Evolutionary conservation across 2,329 filamentous ascomycete genomes (phyloP).

Genomic region (Nectriaceae sp.): DNA sequence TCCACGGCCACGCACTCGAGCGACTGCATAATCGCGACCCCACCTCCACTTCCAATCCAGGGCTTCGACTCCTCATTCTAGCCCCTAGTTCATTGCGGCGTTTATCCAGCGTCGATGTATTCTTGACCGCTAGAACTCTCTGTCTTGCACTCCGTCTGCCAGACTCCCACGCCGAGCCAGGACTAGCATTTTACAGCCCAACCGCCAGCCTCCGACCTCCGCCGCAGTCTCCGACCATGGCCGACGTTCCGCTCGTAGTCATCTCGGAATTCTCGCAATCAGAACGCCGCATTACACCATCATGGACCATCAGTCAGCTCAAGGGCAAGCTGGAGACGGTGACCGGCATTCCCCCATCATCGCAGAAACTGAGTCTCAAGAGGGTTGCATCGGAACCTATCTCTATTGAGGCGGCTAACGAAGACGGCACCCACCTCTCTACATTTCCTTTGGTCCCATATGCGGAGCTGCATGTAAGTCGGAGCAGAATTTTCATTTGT

Average conservation of each 20-base stretch:
- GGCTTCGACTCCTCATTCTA: no score
- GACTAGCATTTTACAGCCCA: no score
- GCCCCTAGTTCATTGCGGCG: constrained; percentile 15
- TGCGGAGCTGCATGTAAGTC: constrained; percentile 78
- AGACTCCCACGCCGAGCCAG: constrained; percentile 13
- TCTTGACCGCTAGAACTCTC: constrained; percentile 23
- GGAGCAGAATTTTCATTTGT: constrained; percentile 15
- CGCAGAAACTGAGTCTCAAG: constrained; percentile 75
- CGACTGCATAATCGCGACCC: no score
- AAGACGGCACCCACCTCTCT: constrained; percentile 68
- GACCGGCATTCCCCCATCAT: constrained; percentile 83
- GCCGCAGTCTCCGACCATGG: constrained; percentile 44
- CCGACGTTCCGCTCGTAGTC: constrained; percentile 75
- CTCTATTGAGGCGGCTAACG: constrained; percentile 68
- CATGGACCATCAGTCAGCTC: constrained; percentile 84
- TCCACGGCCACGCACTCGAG: no score
- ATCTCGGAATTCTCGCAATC: constrained; percentile 76
- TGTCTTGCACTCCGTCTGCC: constrained; percentile 12
- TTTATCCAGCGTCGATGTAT: constrained; percentile 22
- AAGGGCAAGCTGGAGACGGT: constrained; percentile 89
- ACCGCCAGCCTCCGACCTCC: neutral
- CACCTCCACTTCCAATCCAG: no score
- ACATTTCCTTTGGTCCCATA: constrained; percentile 71
- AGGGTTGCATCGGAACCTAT: constrained; percentile 59
- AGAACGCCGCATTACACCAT: constrained; percentile 88